Base-by-base conservation (phyloP, 257 asterid genomes). In the Gentiana straminea region DNA sequence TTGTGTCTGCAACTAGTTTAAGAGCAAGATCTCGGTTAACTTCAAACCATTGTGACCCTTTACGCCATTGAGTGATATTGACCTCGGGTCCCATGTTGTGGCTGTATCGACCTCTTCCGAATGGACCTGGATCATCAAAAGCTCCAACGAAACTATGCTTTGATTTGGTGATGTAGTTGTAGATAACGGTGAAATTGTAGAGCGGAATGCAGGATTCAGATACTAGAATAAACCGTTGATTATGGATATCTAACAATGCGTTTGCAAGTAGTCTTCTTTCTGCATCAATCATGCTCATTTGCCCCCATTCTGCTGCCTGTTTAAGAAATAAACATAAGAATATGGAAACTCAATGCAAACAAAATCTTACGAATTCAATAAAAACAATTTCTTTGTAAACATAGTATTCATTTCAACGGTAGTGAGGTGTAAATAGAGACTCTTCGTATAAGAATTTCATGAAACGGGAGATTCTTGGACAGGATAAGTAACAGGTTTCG, bases 101-200 rank as follows among this genome's bases (percentile, higher is more conserved):
- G 51, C 59, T 34, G 41, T 76, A 76, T 34, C 81, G 79, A 4
- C 74, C 76, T 63, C 81, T 66, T 10, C 78, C 81, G 44, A 33
- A 63, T 33, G 81, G 84, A 11, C 84, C 84, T 15, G 78, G 84
- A 64, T 78, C 84, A 57, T 78, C 84, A 54, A 78, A 78, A 49
- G 81, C 71, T 15, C 84, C 78, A 13, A 74, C 43, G 66, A 74
- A 78, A 70, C 84, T 74, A 44, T 78, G 57, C 51, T 54, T 78
- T 13, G 84, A 78, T 65, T 46, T 68, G 39, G 33, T 52, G 12
- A 78, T 63, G 76, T 78, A 66, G 55, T 65, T 61, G 59, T 74
- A 68, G 39, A 78, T 61, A 52, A 49, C 8, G 38, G 66, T 74
- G 70, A 78, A 78, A 58, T 71, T 71, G 71, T 74, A 68, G 49